A percentile compares a stretch with the other conserved stretches of the same genome.
Conservation (phyloP, 2,329 filamentous ascomycete genomes). For the Cercospora sesami region DNA sequence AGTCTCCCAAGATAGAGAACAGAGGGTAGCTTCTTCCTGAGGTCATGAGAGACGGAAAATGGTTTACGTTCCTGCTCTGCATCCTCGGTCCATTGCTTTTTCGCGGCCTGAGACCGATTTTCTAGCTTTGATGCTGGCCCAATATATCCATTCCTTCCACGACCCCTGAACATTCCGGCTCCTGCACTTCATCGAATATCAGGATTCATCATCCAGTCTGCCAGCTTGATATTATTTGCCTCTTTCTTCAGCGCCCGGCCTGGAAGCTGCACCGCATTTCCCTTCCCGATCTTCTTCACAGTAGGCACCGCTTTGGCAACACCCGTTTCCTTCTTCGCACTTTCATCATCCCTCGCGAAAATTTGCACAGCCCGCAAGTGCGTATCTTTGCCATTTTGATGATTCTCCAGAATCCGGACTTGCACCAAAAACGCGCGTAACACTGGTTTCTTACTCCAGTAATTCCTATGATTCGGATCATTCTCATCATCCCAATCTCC, state of each 20-base stretch:
- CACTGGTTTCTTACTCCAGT: slow-evolving; percentile 63
- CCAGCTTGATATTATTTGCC: slow-evolving; percentile 37
- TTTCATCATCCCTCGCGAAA: slow-evolving; percentile 56
- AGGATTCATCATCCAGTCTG: slow-evolving; percentile 41
- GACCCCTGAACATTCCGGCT: neutral
- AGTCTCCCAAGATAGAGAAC: neutral
- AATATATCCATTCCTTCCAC: neutral
- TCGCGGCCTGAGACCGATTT: neutral
- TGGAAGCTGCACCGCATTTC: neutral
- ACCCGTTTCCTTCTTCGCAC: slow-evolving; percentile 17
- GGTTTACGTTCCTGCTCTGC: neutral
- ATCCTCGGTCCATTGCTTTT: neutral
- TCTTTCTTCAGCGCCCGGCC: slow-evolving; percentile 11
- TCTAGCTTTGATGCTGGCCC: neutral
- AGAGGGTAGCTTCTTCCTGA: neutral
- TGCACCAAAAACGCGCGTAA: slow-evolving; percentile 88
- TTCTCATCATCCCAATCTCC: slow-evolving; percentile 38
- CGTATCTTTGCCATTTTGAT: slow-evolving; percentile 99
- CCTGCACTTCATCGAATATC: slow-evolving; percentile 36
- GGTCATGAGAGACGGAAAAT: neutral
- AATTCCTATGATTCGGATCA: slow-evolving; percentile 32
- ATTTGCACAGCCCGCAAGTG: slow-evolving; percentile 92
- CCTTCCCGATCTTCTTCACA: neutral
- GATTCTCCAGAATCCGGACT: slow-evolving; percentile 89
- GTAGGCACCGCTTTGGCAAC: neutral